Evolutionary conservation across 768 basidiomycete genomes (phyloP), one percentile per base, ranked within the genome.

Genomic region (Harrya chromipes): DNA sequence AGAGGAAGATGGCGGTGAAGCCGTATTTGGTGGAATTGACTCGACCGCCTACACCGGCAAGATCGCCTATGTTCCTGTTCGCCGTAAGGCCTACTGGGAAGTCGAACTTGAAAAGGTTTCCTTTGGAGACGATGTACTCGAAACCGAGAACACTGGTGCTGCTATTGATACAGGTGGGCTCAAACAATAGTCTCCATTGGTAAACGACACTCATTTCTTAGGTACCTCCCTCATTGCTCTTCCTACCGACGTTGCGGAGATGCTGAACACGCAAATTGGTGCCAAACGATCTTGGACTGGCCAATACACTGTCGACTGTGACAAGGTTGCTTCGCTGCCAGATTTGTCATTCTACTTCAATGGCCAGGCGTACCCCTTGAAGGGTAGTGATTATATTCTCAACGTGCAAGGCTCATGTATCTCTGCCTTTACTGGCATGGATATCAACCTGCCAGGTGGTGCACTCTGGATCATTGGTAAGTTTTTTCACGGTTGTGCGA

Each of bases 11-110:
- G 91, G 86, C 45, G 94, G 95, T 43, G 91, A 93, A 67, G 91
- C 87, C 29, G 71, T 86, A 50, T 98, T 98, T 55, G 95, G 95
- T 58, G 95, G 94, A 37, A 79, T 97, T 53, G 94, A 99, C 67
- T 45, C 69, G 11, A 58, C 58, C 21, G 87, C 90, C 29, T 97
- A 88, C 74, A 80, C 68, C 5, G 97, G 97, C 67, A 74, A 84
- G 63, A 78, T 99, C 52, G 62, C 68, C 20, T 98, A 98, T 61
- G 92, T 87, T 26, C 95, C 97, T 43, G 77, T 99, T 45, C 85
- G 94, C 60, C 83, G 92, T 60, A 93, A 90, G 78, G 97, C 92
- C 5, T 98, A 97, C 72, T 97, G 94, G 94, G 95, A 98, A 71
- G 92, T 98, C 40, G 93, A 97, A 67, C 85, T 99, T 23, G 78